phyloP scores from a whole-genome alignment of 305 asterid genomes.

The Fraxinus floribunda region DNA sequence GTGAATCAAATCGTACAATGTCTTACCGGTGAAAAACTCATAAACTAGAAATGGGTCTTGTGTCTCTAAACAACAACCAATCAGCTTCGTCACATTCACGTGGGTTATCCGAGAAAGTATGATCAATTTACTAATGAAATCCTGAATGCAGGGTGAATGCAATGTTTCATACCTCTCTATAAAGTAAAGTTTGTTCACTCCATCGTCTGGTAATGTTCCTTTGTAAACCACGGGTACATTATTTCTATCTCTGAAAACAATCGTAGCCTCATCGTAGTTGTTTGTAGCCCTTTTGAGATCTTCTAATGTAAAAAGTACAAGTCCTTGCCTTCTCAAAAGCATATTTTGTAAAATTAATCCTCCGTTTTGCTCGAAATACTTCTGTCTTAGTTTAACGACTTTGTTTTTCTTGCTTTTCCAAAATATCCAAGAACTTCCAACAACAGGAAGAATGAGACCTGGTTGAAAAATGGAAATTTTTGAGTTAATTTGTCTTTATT shows the following conservation, averaged over 20 bases:
- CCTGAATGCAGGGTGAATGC: constrained; percentile 3
- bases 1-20: constrained; percentile 26
- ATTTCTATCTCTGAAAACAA: constrained; percentile 1
- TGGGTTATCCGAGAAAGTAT: constrained; percentile 28
- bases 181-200: constrained; percentile 6
- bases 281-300: constrained; percentile 30
- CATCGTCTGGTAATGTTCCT: constrained; percentile 18
- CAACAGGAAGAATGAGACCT: constrained; percentile 28
- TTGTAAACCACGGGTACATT: constrained; percentile 14
- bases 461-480: not conserved
- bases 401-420: constrained; percentile 33
- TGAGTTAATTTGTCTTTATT: not conserved
- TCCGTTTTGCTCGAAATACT: constrained; percentile 19
- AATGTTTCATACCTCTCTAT: constrained; percentile 1
- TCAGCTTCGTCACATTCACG: constrained; percentile 33
- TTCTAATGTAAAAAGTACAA: constrained; percentile 20
- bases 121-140: constrained; percentile 23
- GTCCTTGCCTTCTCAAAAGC: not conserved
- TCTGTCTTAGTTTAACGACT: constrained; percentile 16
- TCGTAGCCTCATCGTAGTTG: constrained; percentile 16
- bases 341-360: constrained; percentile 18
- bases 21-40: constrained; percentile 21
- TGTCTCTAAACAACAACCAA: constrained; percentile 48
- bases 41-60: constrained; percentile 33
- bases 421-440: constrained; percentile 30